Conservation (phyloP, 176 grass and related monocot species). For the Themeda triandra region DNA sequence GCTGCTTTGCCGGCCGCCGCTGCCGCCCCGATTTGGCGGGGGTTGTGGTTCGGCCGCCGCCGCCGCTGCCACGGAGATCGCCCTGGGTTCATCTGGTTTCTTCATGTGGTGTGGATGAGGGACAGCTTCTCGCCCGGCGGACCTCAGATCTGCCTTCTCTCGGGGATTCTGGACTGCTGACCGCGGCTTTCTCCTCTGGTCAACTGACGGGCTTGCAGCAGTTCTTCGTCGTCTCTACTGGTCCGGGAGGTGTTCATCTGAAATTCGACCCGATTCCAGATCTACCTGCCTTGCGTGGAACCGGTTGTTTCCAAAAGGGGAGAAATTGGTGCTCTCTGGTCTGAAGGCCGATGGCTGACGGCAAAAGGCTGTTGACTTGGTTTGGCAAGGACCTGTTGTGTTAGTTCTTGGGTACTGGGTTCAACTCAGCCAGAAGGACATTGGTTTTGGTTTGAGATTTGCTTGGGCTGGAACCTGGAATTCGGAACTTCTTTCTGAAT, state of each 20-base stretch:
- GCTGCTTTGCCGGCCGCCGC: slow-evolving; percentile 8
- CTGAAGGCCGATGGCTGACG: neutral
- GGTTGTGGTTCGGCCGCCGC: slow-evolving; percentile 16
- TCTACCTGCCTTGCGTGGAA: neutral
- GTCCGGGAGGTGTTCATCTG: neutral
- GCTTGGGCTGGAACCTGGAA: neutral
- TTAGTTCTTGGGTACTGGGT: neutral
- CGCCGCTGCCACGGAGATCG: slow-evolving; percentile 18
- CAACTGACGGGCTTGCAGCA: slow-evolving; percentile 2
- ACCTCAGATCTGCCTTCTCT: slow-evolving; percentile 44
- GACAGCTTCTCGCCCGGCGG: neutral
- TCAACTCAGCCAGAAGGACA: neutral
- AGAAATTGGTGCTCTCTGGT: neutral
- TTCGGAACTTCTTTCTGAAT: neutral
- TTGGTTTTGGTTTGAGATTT: neutral
- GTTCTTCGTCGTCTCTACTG: slow-evolving; percentile 11
- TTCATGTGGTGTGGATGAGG: slow-evolving; percentile 12
- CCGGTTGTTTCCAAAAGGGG: neutral
- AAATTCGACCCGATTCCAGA: slow-evolving; percentile 28
- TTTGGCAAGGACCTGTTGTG: neutral
- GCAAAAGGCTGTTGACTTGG: slow-evolving; percentile 34
- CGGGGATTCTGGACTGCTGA: slow-evolving; percentile 35
- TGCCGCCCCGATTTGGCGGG: neutral
- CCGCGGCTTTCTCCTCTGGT: slow-evolving; percentile 6
- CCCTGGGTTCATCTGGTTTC: neutral